phyloP scores from a whole-genome alignment of 208 protist genomes.

The Wallacemonas sp. region DNA sequence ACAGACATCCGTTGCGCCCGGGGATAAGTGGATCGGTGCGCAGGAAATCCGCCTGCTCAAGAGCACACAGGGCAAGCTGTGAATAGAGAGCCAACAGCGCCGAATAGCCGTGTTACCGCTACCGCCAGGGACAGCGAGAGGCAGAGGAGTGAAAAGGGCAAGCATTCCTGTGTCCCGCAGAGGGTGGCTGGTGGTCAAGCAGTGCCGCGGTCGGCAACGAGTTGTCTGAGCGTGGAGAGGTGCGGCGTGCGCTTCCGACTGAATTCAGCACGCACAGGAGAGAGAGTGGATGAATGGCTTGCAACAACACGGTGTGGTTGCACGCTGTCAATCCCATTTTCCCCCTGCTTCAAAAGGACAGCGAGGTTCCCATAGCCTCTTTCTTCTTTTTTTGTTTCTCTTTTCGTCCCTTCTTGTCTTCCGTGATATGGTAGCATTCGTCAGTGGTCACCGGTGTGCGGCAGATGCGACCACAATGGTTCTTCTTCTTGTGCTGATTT shows the following conservation, averaged over 20 bases:
- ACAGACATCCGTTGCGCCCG: slow-evolving; percentile 50
- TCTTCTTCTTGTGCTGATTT: slow-evolving; percentile 11
- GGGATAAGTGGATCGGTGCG: slow-evolving; percentile 54
- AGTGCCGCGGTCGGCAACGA: too few relatives aligned
- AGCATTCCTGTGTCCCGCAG: background rate
- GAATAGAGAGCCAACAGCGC: background rate
- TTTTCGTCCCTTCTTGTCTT: slow-evolving; percentile 15
- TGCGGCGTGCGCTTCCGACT: too few relatives aligned
- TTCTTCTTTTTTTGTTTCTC: slow-evolving; percentile 12
- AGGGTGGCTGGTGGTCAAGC: too few relatives aligned
- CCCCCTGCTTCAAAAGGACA: too few relatives aligned
- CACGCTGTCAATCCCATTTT: too few relatives aligned
- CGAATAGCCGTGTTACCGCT: background rate
- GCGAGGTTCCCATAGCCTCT: background rate
- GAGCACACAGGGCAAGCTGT: slow-evolving; percentile 22
- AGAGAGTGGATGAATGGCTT: too few relatives aligned
- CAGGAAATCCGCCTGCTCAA: slow-evolving; percentile 44
- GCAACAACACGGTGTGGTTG: too few relatives aligned
- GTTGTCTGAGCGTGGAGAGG: too few relatives aligned
- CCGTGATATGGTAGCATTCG: background rate
- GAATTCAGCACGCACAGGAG: too few relatives aligned
- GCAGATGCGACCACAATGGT: background rate
- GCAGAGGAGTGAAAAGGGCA: background rate
- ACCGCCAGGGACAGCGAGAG: background rate
- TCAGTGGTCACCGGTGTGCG: too few relatives aligned